Conservation (phyloP, 129 eudicot species). For the Chrysanthemum seticuspe region DNA sequence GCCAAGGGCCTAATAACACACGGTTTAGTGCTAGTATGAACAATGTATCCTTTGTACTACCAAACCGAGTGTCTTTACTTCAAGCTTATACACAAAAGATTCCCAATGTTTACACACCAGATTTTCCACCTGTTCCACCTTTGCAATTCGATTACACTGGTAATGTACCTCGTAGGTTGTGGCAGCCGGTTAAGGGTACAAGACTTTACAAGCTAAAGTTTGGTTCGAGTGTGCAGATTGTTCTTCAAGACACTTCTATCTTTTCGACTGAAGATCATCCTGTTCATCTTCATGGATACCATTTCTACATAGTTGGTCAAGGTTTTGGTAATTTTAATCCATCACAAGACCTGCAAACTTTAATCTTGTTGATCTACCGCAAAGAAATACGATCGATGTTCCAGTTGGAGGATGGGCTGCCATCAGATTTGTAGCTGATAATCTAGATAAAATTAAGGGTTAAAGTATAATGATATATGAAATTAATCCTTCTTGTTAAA, state of each 20-base stretch:
- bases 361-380: constrained; percentile 73
- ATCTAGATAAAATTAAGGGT: constrained; percentile 43
- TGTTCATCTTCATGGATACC: constrained; percentile 70
- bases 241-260: constrained; percentile 62
- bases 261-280: constrained; percentile 61
- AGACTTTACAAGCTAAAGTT: constrained; percentile 55
- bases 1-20: constrained; percentile 8
- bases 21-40: constrained; percentile 7
- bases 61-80: constrained; percentile 42
- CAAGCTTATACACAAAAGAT: constrained; percentile 59
- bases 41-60: constrained; percentile 51
- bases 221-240: constrained; percentile 54
- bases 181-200: constrained; percentile 59
- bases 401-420: constrained; percentile 79
- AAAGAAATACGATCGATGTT: constrained; percentile 55
- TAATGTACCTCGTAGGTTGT: constrained; percentile 52
- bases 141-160: constrained; percentile 61
- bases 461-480: too few species aligned
- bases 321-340: constrained; percentile 75
- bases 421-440: constrained; percentile 65
- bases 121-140: constrained; percentile 69
- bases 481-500: too few species aligned
- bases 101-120: constrained; percentile 59
- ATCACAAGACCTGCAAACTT: constrained; percentile 46
- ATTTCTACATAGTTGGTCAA: constrained; percentile 61